phyloP scores from a whole-genome alignment of 2,329 filamentous ascomycete species.

The Diaporthe sp. region DNA sequence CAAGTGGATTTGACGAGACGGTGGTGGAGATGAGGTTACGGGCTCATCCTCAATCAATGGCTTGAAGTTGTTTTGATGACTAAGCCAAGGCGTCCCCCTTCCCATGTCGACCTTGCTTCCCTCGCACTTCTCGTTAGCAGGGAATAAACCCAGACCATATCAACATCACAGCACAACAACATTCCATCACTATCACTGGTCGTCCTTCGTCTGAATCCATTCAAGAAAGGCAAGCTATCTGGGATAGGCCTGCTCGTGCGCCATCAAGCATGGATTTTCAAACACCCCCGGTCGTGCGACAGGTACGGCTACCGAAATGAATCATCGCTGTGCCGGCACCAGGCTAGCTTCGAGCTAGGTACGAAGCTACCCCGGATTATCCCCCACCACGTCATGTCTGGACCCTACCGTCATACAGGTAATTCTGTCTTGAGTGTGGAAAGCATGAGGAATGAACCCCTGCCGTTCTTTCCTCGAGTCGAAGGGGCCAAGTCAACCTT shows the following conservation, averaged over 20 bases:
- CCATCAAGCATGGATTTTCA: not conserved
- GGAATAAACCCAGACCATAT: not conserved
- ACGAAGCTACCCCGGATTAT: conserved; percentile 10
- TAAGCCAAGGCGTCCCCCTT: not conserved
- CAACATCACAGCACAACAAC: not conserved
- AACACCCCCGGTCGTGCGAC: not conserved
- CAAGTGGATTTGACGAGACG: not conserved
- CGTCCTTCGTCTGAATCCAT: too few relatives aligned
- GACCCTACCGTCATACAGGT: not conserved
- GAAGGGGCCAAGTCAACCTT: not conserved
- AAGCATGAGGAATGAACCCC: not conserved
- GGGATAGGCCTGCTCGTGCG: not conserved
- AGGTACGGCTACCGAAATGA: not conserved
- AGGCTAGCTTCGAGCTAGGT: conserved; percentile 6
- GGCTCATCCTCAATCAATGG: not conserved
- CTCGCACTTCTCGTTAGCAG: not conserved
- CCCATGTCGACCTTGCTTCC: not conserved
- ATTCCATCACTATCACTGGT: not conserved
- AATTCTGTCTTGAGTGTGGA: not conserved
- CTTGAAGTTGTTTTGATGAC: conserved; percentile 3
- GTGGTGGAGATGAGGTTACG: not conserved
- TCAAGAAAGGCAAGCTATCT: not conserved
- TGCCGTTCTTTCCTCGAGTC: not conserved
- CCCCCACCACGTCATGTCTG: conserved; percentile 14
- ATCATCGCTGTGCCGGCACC: conserved; percentile 18